Conservation (phyloP, 768 basidiomycete species). For the Collybia nuda region DNA sequence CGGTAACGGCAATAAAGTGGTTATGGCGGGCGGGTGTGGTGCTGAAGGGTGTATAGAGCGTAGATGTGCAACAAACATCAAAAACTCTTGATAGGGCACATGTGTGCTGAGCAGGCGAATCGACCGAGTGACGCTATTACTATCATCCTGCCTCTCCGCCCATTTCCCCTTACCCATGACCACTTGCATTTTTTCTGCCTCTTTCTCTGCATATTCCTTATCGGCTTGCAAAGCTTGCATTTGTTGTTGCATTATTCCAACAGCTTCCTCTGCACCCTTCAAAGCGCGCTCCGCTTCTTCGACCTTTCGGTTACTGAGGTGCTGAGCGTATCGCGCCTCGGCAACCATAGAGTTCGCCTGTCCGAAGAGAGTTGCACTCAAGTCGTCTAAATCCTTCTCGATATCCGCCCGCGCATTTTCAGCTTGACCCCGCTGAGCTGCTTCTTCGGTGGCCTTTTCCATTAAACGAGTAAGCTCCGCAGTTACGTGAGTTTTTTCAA, state of each 20-base stretch:
- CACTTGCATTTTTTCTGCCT: constrained; percentile 45
- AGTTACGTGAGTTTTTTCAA: constrained; percentile 90
- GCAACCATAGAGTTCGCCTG: constrained; percentile 99
- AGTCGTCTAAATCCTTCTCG: constrained; percentile 92
- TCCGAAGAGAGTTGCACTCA: constrained; percentile 85
- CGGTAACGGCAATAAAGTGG: constrained; percentile 73
- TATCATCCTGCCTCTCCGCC: constrained; percentile 41
- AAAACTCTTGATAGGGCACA: constrained; percentile 77
- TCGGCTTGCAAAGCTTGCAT: constrained; percentile 75
- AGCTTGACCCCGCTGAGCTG: constrained; percentile 86
- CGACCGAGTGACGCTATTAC: constrained; percentile 23
- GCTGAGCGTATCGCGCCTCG: constrained; percentile 72
- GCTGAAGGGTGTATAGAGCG: constrained; percentile 67
- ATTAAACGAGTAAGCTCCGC: constrained; percentile 90
- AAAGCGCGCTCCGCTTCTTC: constrained; percentile 76
- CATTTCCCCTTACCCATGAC: constrained; percentile 72
- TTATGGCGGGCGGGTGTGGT: constrained; percentile 61
- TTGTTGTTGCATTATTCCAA: constrained; percentile 80
- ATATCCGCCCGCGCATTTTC: constrained; percentile 81
- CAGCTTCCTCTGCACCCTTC: constrained; percentile 83
- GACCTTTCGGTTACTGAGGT: constrained; percentile 70
- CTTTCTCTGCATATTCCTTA: constrained; percentile 60
- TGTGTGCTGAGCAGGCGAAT: constrained; percentile 64
- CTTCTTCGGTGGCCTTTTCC: constrained; percentile 94
- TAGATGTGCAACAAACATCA: constrained; percentile 74